A percentile compares a stretch with the other conserved stretches of the same genome.
Conservation (phyloP, 768 basidiomycete species). For the Phlebiopsis flavidoalba region DNA sequence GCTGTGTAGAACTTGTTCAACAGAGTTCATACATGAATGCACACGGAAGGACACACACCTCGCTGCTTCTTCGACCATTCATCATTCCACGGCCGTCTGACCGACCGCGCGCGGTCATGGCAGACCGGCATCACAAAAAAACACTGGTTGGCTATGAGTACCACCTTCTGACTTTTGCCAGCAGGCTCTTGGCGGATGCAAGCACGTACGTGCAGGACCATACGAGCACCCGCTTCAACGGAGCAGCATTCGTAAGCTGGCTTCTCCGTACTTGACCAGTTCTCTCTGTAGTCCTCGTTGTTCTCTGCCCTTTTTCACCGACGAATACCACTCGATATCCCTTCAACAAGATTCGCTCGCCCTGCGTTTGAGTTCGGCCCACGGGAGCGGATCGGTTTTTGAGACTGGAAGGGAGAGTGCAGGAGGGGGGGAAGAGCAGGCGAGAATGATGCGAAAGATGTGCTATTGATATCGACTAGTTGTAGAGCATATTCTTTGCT, state of each 20-base stretch:
- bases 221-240: constrained; percentile 40
- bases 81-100: constrained; percentile 49
- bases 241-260: constrained; percentile 60
- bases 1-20: constrained; percentile 21
- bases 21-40: not conserved
- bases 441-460: constrained; percentile 45
- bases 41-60: constrained; percentile 31
- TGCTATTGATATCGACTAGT: constrained; percentile 45
- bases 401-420: constrained; percentile 41
- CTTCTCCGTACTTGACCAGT: constrained; percentile 54
- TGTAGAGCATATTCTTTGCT: constrained; percentile 52
- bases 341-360: constrained; percentile 48
- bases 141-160: constrained; percentile 50
- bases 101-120: constrained; percentile 50
- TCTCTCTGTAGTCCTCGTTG: constrained; percentile 44
- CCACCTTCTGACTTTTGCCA: constrained; percentile 38
- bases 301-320: constrained; percentile 49
- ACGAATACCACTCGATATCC: constrained; percentile 55
- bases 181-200: constrained; percentile 44
- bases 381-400: constrained; percentile 50
- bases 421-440: no score
- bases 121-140: no score
- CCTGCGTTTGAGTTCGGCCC: constrained; percentile 71
- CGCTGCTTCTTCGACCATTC: constrained; percentile 43
- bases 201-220: constrained; percentile 50